phyloP scores from a whole-genome alignment of 176 grass and related monocot genomes.

The Ananas comosus region DNA sequence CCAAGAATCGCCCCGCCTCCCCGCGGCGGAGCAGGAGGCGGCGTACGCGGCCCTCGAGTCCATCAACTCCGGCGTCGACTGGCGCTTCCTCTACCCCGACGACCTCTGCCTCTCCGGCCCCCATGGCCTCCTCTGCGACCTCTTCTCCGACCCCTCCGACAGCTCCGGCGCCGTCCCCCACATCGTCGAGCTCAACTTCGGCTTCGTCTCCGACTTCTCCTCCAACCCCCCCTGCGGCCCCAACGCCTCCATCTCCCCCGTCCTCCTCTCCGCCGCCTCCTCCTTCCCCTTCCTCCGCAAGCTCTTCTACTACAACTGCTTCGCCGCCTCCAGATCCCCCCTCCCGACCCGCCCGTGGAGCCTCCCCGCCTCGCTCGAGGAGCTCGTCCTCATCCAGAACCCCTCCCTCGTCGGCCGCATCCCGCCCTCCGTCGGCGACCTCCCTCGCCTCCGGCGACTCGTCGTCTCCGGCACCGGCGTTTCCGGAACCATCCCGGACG shows the following conservation, averaged over 20 bases:
- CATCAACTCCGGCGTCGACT: conserved; percentile 23
- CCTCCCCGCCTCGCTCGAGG: conserved; percentile 35
- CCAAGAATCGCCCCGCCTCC: conserved; percentile 1
- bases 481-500: conserved; percentile 20
- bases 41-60: conserved; percentile 31
- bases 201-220: conserved; percentile 39
- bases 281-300: conserved; percentile 37
- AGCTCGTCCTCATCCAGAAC: conserved; percentile 40
- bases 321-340: conserved; percentile 4
- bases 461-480: conserved; percentile 25
- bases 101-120: conserved; percentile 51
- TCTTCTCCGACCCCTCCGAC: conserved; percentile 9
- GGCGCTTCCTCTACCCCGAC: conserved; percentile 36
- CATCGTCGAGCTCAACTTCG: conserved; percentile 34
- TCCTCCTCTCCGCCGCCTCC: conserved; percentile 14
- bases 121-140: conserved; percentile 44
- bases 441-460: conserved; percentile 23
- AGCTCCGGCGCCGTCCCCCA: background rate
- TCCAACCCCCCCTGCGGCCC: conserved; percentile 28
- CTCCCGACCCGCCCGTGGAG: conserved; percentile 16
- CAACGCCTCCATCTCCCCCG: conserved; percentile 15
- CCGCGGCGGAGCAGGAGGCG: conserved; percentile 28
- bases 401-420: conserved; percentile 32
- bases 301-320: conserved; percentile 41
- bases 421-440: background rate